Percentiles rank a stretch among this genome's conserved stretches.
phyloP scores from a whole-genome alignment of 2,329 filamentous ascomycete genomes.

The Capronia americana region DNA sequence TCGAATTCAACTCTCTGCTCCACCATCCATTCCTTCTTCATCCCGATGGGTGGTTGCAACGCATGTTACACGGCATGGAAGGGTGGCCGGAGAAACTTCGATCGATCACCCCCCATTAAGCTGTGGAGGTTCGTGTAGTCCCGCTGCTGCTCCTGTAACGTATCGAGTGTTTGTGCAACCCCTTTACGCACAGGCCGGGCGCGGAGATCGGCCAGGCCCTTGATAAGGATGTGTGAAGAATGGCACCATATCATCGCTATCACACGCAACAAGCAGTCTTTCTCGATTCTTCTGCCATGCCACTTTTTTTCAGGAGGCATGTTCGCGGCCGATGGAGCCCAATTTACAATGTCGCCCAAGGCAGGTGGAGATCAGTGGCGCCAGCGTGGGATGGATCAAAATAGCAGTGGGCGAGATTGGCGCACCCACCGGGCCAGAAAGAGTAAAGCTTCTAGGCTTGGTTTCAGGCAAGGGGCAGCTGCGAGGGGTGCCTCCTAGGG shows the following conservation, averaged over 20 bases:
- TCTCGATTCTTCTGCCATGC: background rate
- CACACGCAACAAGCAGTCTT: background rate
- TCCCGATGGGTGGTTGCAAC: background rate
- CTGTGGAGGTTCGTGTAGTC: background rate
- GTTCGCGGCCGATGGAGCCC: background rate
- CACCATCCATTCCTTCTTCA: background rate
- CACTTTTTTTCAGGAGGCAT: constrained; percentile 4
- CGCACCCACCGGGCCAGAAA: background rate
- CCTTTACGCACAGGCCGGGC: background rate
- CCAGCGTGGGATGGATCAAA: constrained; percentile 10
- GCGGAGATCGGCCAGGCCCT: background rate
- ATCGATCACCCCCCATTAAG: background rate
- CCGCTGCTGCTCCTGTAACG: background rate
- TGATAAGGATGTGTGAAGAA: background rate
- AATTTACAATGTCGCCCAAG: background rate
- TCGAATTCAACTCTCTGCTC: background rate
- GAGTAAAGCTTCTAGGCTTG: background rate
- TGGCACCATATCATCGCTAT: background rate
- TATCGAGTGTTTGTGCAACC: background rate
- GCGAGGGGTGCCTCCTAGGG: background rate
- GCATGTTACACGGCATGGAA: background rate
- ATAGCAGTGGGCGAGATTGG: background rate
- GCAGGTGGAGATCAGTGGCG: constrained; percentile 2
- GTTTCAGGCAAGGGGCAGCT: constrained; percentile 11
- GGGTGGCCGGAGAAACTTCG: background rate